Evolutionary conservation across 1,284 basidiomycete species (phyloP), one percentile per base, ranked within the genome.

Genomic region (Tilletiopsis washingtonensis): DNA sequence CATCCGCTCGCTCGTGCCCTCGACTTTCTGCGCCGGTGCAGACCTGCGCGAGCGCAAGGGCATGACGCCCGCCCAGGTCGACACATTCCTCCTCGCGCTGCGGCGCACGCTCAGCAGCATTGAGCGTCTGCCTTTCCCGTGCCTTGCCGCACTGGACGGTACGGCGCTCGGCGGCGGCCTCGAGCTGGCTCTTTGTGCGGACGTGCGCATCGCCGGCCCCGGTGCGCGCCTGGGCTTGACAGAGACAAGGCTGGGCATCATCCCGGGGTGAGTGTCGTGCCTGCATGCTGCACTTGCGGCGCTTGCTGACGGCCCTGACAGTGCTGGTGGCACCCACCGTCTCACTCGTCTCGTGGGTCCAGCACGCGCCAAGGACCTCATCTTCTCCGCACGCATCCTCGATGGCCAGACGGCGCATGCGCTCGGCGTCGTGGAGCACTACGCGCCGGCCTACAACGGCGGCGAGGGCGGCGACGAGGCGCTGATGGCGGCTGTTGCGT

Each of bases 81-180:
- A 81, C 59, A 80, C 80, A 59, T 94, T 94, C 75, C 83, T 94
- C 45, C 75, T 80, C 47, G 82, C 85, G 60, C 78, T 96, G 24
- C 82, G 91, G 27, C 76, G 77, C 29, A 81, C 86, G 11, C 76
- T 96, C 24, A 79, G 80, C 32, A 81, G 81, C 61, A 79, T 96
- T 12, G 88, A 91, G 74, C 78, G 78, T 36, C 77, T 94, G 20
- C 83, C 85, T 14, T 81, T 91, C 75, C 91, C 91, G 1, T 91
- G 87, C 6, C 85, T 96, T 49, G 88, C 88, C 14, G 88, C 90
- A 4, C 85, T 96, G 45, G 91, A 94, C 67, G 91, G 91, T 0
- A 86, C 88, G 25, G 90, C 91, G 1, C 79, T 96, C 5, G 91
- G 91, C 7, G 91, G 91, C 21, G 91, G 91, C 2, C 78, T 91